A percentile compares a stretch with the other conserved stretches of the same genome.
Conservation (phyloP, 2,329 filamentous ascomycete genomes). For the Fusarium guadeloupense region DNA sequence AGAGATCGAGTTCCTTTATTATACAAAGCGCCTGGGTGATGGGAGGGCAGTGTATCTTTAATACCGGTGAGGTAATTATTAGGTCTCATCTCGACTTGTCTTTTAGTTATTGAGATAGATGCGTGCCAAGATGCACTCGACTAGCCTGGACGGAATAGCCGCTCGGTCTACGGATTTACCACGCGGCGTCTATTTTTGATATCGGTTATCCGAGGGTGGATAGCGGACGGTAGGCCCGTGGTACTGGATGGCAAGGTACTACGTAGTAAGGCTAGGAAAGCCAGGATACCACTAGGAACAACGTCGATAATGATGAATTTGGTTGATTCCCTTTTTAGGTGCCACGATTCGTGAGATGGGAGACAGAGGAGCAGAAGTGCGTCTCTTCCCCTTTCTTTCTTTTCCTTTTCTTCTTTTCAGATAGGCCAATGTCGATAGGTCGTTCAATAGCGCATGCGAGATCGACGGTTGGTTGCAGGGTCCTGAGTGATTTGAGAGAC, state of each 20-base stretch:
- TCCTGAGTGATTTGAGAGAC: slow-evolving; percentile 29
- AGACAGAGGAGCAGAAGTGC: slow-evolving; percentile 26
- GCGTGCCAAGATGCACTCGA: too few relatives aligned
- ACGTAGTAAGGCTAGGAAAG: background rate
- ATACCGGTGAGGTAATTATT: too few relatives aligned
- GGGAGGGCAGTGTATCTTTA: too few relatives aligned
- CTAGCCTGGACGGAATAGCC: slow-evolving; percentile 28
- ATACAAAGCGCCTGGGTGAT: too few relatives aligned
- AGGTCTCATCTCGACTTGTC: too few relatives aligned
- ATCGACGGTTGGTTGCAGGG: slow-evolving; percentile 34
- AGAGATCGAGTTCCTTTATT: too few relatives aligned
- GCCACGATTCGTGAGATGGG: slow-evolving; percentile 19
- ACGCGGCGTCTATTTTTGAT: slow-evolving; percentile 22
- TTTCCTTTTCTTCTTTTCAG: slow-evolving; percentile 8
- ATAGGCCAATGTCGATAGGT: slow-evolving; percentile 34
- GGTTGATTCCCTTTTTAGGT: slow-evolving; percentile 17
- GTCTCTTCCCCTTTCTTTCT: slow-evolving; percentile 13
- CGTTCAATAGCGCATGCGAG: slow-evolving; percentile 35
- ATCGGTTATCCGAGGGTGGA: slow-evolving; percentile 29
- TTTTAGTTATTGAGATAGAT: too few relatives aligned
- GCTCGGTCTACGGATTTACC: slow-evolving; percentile 24
- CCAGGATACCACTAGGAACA: background rate
- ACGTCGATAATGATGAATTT: slow-evolving; percentile 20
- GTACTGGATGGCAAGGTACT: background rate
- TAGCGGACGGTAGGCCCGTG: slow-evolving; percentile 1